Evolutionary conservation across 495 filamentous ascomycete genomes (phyloP), one percentile per base, ranked within the genome.

Genomic region (Podospora anserina): DNA sequence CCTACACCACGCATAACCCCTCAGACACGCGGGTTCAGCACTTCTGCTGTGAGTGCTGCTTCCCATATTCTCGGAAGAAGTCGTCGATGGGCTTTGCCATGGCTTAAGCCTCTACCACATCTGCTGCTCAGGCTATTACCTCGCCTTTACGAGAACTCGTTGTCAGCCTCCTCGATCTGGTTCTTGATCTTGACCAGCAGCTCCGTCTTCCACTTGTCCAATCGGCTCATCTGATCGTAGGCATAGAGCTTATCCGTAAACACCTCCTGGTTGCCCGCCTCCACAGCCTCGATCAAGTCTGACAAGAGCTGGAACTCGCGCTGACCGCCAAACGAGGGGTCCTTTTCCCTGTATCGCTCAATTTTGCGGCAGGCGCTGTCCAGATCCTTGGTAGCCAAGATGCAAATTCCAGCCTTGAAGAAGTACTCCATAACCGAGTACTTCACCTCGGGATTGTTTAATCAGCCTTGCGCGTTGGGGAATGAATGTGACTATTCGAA

Each of bases 131-230:
- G 69, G 68, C 70, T 58, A 19, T 16, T 34, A 18, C 59, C 18
- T 15, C 66, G 75, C 63, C 75, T 65, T 23, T 23, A 84, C 28
- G 82, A 78, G 70, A 85, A 85, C 72, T 85, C 82, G 66, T 83
- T 82, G 66, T 94, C 92, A 6, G 84, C 88, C 68, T 88, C 87
- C 81, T 92, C 90, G 72, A 96, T 94, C 63, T 81, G 84, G 73
- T 88, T 88, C 87, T 97, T 97, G 73, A 97, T 83, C 74, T 88
- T 85, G 73, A 96, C 77, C 62, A 97, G 79, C 53, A 97, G 85
- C 53, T 90, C 92, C 66, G 90, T 96, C 89, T 96, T 94, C 94
- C 94, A 97, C 82, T 93, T 93, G 75, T 96, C 92, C 74, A 97
- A 81, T 81, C 92, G 92, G 80, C 90, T 94, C 82, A 96, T 84